Base-by-base conservation (phyloP, 805 yeast genomes). In the Hemisphaericaspora nanyangensis region DNA sequence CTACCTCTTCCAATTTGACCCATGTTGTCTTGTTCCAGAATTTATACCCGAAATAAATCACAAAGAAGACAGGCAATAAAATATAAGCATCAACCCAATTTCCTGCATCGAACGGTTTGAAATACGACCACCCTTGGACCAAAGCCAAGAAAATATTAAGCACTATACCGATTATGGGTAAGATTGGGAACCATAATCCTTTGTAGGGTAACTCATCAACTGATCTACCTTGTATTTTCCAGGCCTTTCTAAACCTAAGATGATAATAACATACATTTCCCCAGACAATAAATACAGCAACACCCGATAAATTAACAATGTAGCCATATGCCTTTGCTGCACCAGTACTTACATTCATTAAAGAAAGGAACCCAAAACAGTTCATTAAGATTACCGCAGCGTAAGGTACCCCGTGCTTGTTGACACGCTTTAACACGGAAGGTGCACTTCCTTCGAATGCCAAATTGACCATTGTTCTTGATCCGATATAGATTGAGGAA, bases 211-310 rank as follows among this genome's bases (percentile, higher is more conserved):
- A 50, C 7, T 60, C 65, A 24, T 51, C 59, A 2, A 56, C 40
- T 6, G 60, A 49, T 25, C 69, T 52, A 19, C 70, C 70, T 43
- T 67, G 73, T 2, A 56, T 33, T 35, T 47, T 55, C 70, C 63
- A 59, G 0, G 72, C 71, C 34, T 49, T 39, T 47, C 87, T 69
- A 54, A 81, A 79, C 31, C 85, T 60, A 13, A 80, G 42, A 45
- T 82, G 85, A 27, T 74, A 69, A 35, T 71, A 63, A 16, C 79
- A 70, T 18, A 80, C 75, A 10, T 71, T 61, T 6, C 80, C 82
- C 88, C 87, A 81, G 3, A 80, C 85, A 35, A 81, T 67, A 42
- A 81, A 82, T 3, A 80, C 78, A 2, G 83, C 77, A 17, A 82
- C 83, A 43, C 87, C 86, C 3, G 82, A 70, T 31, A 81, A 59